Evolutionary conservation across 768 basidiomycete genomes (phyloP).

Genomic region (Glaciozyma martinii): DNA sequence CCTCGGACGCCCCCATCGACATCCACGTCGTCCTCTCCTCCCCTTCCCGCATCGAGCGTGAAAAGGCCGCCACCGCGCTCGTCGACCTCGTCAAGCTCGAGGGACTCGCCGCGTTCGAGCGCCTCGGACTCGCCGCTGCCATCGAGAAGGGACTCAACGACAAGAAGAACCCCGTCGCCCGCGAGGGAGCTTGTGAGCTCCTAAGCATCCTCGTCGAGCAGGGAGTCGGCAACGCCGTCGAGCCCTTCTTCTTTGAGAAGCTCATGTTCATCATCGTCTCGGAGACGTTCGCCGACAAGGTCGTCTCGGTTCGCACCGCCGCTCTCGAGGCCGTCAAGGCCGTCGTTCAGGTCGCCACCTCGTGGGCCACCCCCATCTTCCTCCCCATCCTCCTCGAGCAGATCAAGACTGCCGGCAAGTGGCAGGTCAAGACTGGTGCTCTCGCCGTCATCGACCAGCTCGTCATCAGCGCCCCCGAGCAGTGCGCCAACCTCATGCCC

Average conservation of each 20-base stretch:
- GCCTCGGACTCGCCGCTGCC: conserved; percentile 32
- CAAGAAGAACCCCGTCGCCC: conserved; percentile 76
- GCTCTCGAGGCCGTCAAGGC: conserved; percentile 67
- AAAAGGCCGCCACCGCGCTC: conserved; percentile 33
- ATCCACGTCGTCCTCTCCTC: conserved; percentile 31
- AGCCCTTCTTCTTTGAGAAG: conserved; percentile 61
- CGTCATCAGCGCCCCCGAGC: conserved; percentile 34
- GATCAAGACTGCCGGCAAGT: conserved; percentile 66
- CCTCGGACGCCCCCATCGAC: conserved; percentile 32
- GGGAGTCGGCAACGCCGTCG: conserved; percentile 56
- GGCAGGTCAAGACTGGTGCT: conserved; percentile 88
- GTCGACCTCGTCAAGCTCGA: conserved; percentile 33
- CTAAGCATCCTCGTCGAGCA: conserved; percentile 56
- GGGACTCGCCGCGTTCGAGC: conserved; percentile 30
- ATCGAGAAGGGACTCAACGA: conserved; percentile 47
- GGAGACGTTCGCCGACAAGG: conserved; percentile 90
- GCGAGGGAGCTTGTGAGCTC: conserved; percentile 73
- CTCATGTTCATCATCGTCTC: conserved; percentile 63
- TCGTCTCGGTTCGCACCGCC: conserved; percentile 78
- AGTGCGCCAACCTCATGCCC: conserved; percentile 46
- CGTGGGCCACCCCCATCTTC: conserved; percentile 61
- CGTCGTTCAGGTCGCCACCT: conserved; percentile 72
- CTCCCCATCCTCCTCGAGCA: conserved; percentile 55
- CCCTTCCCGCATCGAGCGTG: conserved; percentile 21
- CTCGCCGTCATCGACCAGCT: conserved; percentile 59